phyloP scores from a whole-genome alignment of 441 rosid species.

The Populus hybrid region DNA sequence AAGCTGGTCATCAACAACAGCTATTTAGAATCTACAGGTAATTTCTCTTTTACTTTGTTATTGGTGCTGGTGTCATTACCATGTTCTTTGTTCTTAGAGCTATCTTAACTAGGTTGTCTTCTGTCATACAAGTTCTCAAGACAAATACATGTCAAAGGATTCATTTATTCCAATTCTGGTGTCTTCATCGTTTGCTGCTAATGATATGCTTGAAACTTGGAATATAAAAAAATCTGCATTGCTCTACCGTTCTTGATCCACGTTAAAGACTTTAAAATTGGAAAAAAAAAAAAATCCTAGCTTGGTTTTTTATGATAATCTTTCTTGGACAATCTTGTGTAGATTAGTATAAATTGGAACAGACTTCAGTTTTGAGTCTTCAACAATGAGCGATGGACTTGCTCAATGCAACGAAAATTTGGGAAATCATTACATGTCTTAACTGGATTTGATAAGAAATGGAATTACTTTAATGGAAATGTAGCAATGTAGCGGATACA shows the following conservation, averaged over 20 bases:
- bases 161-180: neutral
- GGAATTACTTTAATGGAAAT: neutral
- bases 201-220: neutral
- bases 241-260: neutral
- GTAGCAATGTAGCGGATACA: neutral
- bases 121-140: neutral
- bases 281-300: neutral
- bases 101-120: neutral
- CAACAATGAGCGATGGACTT: neutral
- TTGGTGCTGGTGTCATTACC: neutral
- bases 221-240: neutral
- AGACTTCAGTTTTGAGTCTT: neutral
- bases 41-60: neutral
- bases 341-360: constrained; percentile 5
- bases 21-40: constrained; percentile 77
- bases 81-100: neutral
- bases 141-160: neutral
- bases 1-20: constrained; percentile 93
- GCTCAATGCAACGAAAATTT: neutral
- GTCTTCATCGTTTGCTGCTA: neutral
- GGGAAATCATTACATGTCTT: neutral
- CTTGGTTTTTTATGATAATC: neutral
- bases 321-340: neutral
- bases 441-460: constrained; percentile 5
- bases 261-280: neutral